Conservation (phyloP, 2,329 filamentous ascomycete species). For the Calonectria pauciramosa region DNA sequence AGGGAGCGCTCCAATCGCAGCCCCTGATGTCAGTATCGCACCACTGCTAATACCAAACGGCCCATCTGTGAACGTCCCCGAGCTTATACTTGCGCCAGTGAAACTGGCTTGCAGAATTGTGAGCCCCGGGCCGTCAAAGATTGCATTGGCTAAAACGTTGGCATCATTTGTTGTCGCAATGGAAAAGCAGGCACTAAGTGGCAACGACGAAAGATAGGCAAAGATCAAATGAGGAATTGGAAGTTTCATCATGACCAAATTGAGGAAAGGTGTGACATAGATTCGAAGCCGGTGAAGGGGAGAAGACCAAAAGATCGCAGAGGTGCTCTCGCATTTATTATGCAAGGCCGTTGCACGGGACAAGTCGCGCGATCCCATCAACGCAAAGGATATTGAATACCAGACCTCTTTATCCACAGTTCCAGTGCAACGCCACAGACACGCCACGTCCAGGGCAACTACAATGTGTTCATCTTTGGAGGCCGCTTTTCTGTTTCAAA, state of each 20-base stretch:
- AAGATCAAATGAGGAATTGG: neutral
- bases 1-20: constrained; percentile 14
- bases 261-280: neutral
- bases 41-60: constrained; percentile 30
- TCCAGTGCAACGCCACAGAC: neutral
- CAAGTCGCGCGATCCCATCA: neutral
- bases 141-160: constrained; percentile 8
- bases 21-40: constrained; percentile 26
- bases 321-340: neutral
- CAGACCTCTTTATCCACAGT: neutral
- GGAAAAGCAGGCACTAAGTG: neutral
- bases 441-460: neutral
- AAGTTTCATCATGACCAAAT: neutral
- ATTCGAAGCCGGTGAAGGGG: neutral
- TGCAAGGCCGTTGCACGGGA: neutral
- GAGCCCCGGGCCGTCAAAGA: constrained; percentile 21
- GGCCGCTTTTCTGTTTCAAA: neutral
- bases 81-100: neutral
- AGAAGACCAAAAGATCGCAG: neutral
- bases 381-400: neutral
- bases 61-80: constrained; percentile 24
- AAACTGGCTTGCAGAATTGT: constrained; percentile 10
- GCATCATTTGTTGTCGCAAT: constrained; percentile 4
- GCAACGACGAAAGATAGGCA: neutral
- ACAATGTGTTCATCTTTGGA: neutral